A percentile compares a stretch with the other conserved stretches of the same genome.
Evolutionary conservation across 2,329 filamentous ascomycete genomes (phyloP).

Genomic region (Aureobasidium namibiae): DNA sequence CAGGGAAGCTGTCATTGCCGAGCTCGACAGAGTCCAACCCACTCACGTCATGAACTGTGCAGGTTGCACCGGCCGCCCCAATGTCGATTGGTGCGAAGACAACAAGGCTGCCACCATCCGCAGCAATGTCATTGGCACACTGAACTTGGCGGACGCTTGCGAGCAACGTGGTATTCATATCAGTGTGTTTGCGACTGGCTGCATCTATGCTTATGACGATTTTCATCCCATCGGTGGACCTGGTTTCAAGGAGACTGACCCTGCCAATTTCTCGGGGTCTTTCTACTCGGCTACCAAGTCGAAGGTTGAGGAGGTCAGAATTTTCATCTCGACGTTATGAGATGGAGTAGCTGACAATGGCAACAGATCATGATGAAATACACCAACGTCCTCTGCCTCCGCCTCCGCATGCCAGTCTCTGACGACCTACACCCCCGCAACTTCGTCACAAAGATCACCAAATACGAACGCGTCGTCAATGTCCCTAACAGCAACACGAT

Average conservation of each 20-base stretch:
- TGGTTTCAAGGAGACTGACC: conserved; percentile 54
- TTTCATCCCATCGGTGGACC: conserved; percentile 51
- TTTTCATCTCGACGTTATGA: neutral
- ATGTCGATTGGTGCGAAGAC: conserved; percentile 65
- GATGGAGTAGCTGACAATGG: neutral
- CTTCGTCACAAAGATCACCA: conserved; percentile 61
- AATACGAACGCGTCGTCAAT: conserved; percentile 58
- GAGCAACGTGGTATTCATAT: conserved; percentile 51
- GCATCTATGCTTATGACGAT: conserved; percentile 57
- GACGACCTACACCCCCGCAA: conserved; percentile 59
- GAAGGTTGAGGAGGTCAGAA: conserved; percentile 53
- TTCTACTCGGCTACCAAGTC: conserved; percentile 63
- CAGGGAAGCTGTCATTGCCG: conserved; percentile 46
- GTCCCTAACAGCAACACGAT: conserved; percentile 63
- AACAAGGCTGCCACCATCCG: conserved; percentile 60
- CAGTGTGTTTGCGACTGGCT: conserved; percentile 60
- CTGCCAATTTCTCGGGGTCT: conserved; percentile 57
- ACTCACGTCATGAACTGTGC: conserved; percentile 61
- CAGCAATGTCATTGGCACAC: conserved; percentile 57
- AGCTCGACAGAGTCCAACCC: conserved; percentile 52
- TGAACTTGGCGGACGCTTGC: conserved; percentile 57
- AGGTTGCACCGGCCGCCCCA: conserved; percentile 58
- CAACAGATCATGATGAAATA: conserved; percentile 53
- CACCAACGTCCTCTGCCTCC: conserved; percentile 53
- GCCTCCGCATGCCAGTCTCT: conserved; percentile 61